These are phyloP conservation scores for Malassezia japonica DNA, from an alignment of 1,284 basidiomycete genomes.

Conservation along the genomic window DNA sequence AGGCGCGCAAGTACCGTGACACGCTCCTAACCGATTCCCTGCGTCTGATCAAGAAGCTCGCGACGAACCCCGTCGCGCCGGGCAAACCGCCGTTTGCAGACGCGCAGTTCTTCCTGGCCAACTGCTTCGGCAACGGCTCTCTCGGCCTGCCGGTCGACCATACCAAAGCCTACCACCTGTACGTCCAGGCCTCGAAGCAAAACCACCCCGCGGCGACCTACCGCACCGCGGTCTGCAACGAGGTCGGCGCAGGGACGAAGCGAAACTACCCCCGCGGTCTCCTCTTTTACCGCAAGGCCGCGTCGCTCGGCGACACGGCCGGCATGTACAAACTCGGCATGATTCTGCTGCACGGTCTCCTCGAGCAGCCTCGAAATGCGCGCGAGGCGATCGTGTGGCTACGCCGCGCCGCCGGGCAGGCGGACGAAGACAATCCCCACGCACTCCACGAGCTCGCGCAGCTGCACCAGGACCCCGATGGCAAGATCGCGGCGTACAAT, in stretches of 20 bases:
- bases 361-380: constrained; percentile 74
- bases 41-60: constrained; percentile 82
- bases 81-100: constrained; percentile 67
- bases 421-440: constrained; percentile 96
- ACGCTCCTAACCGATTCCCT: constrained; percentile 75
- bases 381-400: constrained; percentile 92
- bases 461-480: constrained; percentile 60
- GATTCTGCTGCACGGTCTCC: constrained; percentile 75
- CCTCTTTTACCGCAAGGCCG: constrained; percentile 92
- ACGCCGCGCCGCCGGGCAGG: constrained; percentile 85
- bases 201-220: constrained; percentile 92
- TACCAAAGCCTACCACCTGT: constrained; percentile 95
- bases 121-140: constrained; percentile 89
- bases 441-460: constrained; percentile 92
- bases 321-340: constrained; percentile 99
- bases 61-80: constrained; percentile 63
- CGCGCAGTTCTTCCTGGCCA: constrained; percentile 98
- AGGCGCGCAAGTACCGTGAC: constrained; percentile 69
- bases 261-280: constrained; percentile 78
- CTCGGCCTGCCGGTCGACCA: constrained; percentile 91
- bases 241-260: constrained; percentile 96
- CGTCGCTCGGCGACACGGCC: constrained; percentile 86
- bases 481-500: constrained; percentile 54
- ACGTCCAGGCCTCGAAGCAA: constrained; percentile 92
- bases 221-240: constrained; percentile 95